phyloP scores from a whole-genome alignment of 2,329 filamentous ascomycete genomes.

The Nannizzia gypsea region DNA sequence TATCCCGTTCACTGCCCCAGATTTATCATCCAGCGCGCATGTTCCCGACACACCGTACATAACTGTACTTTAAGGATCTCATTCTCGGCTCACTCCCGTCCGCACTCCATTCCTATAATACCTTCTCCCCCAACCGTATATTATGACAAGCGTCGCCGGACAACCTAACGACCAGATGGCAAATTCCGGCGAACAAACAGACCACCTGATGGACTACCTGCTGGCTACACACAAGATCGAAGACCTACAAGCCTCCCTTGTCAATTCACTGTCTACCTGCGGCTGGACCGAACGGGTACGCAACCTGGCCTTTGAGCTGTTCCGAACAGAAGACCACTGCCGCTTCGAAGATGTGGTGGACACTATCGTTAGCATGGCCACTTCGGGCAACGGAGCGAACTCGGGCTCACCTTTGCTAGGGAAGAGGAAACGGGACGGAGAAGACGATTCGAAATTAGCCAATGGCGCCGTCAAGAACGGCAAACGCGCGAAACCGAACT shows the following conservation, averaged over 20 bases:
- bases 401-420: background rate
- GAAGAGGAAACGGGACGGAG: slow-evolving; percentile 10
- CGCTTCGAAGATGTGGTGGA: slow-evolving; percentile 46
- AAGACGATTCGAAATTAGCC: slow-evolving; percentile 15
- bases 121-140: background rate
- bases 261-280: slow-evolving; percentile 44
- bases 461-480: slow-evolving; percentile 21
- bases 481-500: background rate
- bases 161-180: slow-evolving; percentile 2
- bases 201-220: slow-evolving; percentile 34
- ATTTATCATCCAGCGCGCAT: background rate
- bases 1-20: background rate
- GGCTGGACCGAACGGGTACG: slow-evolving; percentile 49
- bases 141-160: background rate
- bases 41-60: background rate
- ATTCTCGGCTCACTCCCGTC: background rate
- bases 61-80: background rate
- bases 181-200: slow-evolving; percentile 27
- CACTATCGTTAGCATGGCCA: slow-evolving; percentile 39
- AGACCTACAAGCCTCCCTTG: slow-evolving; percentile 44
- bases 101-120: background rate
- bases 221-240: slow-evolving; percentile 40
- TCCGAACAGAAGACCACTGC: slow-evolving; percentile 46
- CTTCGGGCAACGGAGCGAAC: slow-evolving; percentile 15
- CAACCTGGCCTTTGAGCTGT: slow-evolving; percentile 43